Conservation (phyloP, 768 basidiomycete genomes). For the Trametes punicea region DNA sequence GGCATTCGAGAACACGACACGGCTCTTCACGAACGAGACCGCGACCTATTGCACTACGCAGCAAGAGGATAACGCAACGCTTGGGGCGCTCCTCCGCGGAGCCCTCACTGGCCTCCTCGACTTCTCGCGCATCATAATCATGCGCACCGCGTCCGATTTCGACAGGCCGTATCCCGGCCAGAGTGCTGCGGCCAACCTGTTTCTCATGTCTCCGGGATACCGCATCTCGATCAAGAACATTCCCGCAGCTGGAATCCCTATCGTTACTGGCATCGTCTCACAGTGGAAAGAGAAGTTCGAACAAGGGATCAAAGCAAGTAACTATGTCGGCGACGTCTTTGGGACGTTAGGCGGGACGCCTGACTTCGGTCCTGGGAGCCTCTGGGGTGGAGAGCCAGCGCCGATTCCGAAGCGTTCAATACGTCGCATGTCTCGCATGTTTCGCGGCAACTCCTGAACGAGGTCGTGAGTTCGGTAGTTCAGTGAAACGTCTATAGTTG, state of each 20-base stretch:
- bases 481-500: too few species aligned
- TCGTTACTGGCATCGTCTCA: slow-evolving; percentile 35
- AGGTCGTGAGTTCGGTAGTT: too few species aligned
- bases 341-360: neutral
- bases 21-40: slow-evolving; percentile 33
- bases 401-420: neutral
- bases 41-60: slow-evolving; percentile 34
- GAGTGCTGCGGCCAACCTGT: slow-evolving; percentile 29
- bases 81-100: slow-evolving; percentile 38
- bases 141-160: slow-evolving; percentile 38
- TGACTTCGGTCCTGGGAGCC: slow-evolving; percentile 14
- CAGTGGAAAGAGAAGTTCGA: slow-evolving; percentile 35
- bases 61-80: slow-evolving; percentile 42
- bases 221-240: slow-evolving; percentile 35
- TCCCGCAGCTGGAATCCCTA: slow-evolving; percentile 33
- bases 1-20: slow-evolving; percentile 37
- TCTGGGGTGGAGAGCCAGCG: neutral
- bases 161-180: slow-evolving; percentile 27
- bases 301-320: slow-evolving; percentile 31
- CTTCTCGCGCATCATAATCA: slow-evolving; percentile 36
- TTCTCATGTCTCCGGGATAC: slow-evolving; percentile 33
- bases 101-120: slow-evolving; percentile 33
- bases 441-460: too few species aligned
- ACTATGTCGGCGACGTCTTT: slow-evolving; percentile 32
- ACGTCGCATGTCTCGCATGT: too few species aligned